phyloP scores from a whole-genome alignment of 202 grass and related monocot genomes.

The Saccharum hybrid region DNA sequence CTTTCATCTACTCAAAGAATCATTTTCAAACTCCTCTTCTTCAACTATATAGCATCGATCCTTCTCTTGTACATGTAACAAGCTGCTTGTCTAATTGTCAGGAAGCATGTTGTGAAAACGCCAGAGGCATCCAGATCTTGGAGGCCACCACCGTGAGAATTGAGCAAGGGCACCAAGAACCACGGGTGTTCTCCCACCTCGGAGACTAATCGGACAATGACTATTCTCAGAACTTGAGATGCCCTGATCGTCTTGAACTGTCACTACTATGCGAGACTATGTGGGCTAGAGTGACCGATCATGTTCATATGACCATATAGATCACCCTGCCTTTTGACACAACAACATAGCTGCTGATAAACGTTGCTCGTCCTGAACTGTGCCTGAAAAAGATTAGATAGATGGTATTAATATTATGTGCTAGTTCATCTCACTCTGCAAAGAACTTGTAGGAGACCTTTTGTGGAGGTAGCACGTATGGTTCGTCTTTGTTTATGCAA shows the following conservation, averaged over 20 bases:
- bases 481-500: neutral
- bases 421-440: constrained; percentile 2
- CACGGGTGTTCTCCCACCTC: constrained; percentile 21
- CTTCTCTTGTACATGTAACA: constrained; percentile 5
- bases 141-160: constrained; percentile 9
- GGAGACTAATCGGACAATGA: constrained; percentile 1
- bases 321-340: constrained; percentile 32
- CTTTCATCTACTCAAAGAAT: neutral
- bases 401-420: neutral
- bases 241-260: neutral
- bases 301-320: constrained; percentile 12
- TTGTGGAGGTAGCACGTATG: constrained; percentile 11
- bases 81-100: constrained; percentile 35
- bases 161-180: constrained; percentile 11
- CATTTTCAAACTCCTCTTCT: neutral
- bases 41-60: neutral
- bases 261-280: neutral
- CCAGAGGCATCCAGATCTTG: constrained; percentile 6
- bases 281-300: constrained; percentile 26
- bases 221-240: constrained; percentile 3
- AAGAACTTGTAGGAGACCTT: constrained; percentile 16
- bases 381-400: neutral
- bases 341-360: constrained; percentile 21
- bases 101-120: constrained; percentile 25
- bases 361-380: constrained; percentile 24